Conservation (phyloP, 805 yeast species). For the Metschnikowia cerradonensis region DNA sequence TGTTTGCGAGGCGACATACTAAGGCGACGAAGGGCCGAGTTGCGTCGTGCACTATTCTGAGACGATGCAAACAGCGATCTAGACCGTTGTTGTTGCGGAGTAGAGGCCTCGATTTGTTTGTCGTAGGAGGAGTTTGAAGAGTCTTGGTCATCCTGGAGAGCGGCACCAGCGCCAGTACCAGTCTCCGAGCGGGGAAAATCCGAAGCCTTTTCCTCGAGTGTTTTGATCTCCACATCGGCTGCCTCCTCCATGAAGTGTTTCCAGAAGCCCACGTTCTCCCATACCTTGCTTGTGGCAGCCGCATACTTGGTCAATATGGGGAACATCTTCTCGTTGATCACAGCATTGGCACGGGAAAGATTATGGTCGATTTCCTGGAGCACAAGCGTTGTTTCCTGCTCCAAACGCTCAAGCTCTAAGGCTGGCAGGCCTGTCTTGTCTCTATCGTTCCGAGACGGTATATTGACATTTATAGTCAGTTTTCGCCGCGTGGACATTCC, state of each 20-base stretch:
- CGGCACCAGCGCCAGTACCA: not conserved
- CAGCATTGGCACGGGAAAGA: slow-evolving; percentile 60
- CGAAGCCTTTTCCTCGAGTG: slow-evolving; percentile 39
- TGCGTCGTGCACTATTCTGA: not conserved
- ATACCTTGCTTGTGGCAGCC: slow-evolving; percentile 51
- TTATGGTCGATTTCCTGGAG: slow-evolving; percentile 78
- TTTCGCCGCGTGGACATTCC: slow-evolving; percentile 14
- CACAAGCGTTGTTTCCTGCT: slow-evolving; percentile 73
- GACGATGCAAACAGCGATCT: slow-evolving; percentile 7
- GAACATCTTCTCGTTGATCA: slow-evolving; percentile 61
- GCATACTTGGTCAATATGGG: slow-evolving; percentile 66
- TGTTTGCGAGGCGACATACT: slow-evolving; percentile 6
- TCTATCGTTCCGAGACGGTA: slow-evolving; percentile 8
- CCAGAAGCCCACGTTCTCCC: slow-evolving; percentile 70
- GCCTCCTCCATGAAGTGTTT: slow-evolving; percentile 73
- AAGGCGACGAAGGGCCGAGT: slow-evolving; percentile 4
- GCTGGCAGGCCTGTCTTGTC: slow-evolving; percentile 17
- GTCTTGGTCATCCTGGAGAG: not conserved
- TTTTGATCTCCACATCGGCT: slow-evolving; percentile 59
- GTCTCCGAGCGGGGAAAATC: not conserved
- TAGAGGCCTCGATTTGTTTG: slow-evolving; percentile 10
- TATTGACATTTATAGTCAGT: slow-evolving; percentile 12
- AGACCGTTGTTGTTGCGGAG: slow-evolving; percentile 9
- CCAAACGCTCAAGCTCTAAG: slow-evolving; percentile 54
- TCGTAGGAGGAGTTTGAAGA: not conserved